Percentiles rank a stretch among this genome's conserved stretches.
Evolutionary conservation across 345 rosid genomes (phyloP).

Genomic region (Moringa oleifera): DNA sequence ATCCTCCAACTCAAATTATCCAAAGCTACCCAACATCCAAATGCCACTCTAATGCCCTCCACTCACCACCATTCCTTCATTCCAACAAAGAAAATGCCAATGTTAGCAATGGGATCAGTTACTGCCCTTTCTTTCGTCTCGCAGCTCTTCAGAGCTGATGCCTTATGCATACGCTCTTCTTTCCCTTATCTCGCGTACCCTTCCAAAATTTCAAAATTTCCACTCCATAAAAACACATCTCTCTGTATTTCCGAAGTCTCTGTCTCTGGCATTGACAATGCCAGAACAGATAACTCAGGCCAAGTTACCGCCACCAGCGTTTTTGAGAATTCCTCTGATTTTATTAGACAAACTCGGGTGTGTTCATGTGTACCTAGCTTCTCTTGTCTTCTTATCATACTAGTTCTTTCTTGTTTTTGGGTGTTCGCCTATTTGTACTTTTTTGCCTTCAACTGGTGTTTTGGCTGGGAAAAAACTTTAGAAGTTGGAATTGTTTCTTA

Average conservation of each 20-base stretch:
- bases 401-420: not conserved
- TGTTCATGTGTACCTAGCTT: slow-evolving; percentile 8
- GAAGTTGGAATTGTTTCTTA: no score
- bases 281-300: slow-evolving; percentile 28
- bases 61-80: no score
- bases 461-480: no score
- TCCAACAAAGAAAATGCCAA: not conserved
- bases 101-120: not conserved
- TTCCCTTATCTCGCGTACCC: slow-evolving; percentile 17
- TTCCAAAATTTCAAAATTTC: slow-evolving; percentile 16
- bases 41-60: no score
- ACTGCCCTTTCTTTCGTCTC: slow-evolving; percentile 19
- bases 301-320: slow-evolving; percentile 25
- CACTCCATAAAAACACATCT: slow-evolving; percentile 13
- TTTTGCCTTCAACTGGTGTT: no score
- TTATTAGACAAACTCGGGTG: slow-evolving; percentile 34
- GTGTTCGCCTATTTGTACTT: not conserved
- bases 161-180: not conserved
- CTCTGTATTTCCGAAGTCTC: slow-evolving; percentile 24
- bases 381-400: not conserved
- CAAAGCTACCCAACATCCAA: not conserved
- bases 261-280: slow-evolving; percentile 29
- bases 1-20: not conserved
- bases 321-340: slow-evolving; percentile 22
- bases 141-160: slow-evolving; percentile 27